Percentiles rank a stretch among this genome's conserved stretches.
These are phyloP conservation scores for Pseudogymnoascus sp. DNA, from an alignment of 2,329 filamentous ascomycete species.

Conservation along the genomic window DNA sequence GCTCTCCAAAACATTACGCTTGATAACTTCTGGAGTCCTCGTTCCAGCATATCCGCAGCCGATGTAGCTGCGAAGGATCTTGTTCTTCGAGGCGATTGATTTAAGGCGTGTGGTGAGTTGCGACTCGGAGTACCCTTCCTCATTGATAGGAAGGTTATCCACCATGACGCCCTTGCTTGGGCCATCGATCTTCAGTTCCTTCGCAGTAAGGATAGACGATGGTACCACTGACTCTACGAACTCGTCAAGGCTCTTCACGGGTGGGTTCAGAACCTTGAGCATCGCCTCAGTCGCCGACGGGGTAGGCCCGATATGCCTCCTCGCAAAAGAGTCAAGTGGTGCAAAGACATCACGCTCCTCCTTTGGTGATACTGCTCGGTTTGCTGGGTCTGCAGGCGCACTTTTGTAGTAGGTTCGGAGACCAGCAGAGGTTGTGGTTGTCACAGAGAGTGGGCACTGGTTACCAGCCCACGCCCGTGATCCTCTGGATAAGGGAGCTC, in stretches of 20 bases:
- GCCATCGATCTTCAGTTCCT: constrained; percentile 52
- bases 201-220: constrained; percentile 65
- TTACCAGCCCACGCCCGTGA: constrained; percentile 23
- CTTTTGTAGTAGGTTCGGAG: constrained; percentile 30
- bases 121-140: constrained; percentile 45
- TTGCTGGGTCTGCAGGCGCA: constrained; percentile 27
- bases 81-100: constrained; percentile 53
- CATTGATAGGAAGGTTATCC: neutral
- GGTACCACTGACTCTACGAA: constrained; percentile 84
- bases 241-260: constrained; percentile 66
- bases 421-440: constrained; percentile 17
- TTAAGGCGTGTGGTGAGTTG: constrained; percentile 49
- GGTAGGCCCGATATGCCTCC: constrained; percentile 82
- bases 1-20: constrained; percentile 86
- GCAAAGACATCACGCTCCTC: constrained; percentile 35
- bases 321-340: constrained; percentile 56
- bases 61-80: constrained; percentile 63
- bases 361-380: constrained; percentile 18
- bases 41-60: constrained; percentile 85
- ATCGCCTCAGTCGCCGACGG: constrained; percentile 65
- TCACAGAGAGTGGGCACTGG: constrained; percentile 19
- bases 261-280: constrained; percentile 73
- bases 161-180: constrained; percentile 31
- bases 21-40: constrained; percentile 82
- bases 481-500: neutral